Conservation (phyloP, 2,329 filamentous ascomycete genomes). For the Hymenoscyphus fraxineus region DNA sequence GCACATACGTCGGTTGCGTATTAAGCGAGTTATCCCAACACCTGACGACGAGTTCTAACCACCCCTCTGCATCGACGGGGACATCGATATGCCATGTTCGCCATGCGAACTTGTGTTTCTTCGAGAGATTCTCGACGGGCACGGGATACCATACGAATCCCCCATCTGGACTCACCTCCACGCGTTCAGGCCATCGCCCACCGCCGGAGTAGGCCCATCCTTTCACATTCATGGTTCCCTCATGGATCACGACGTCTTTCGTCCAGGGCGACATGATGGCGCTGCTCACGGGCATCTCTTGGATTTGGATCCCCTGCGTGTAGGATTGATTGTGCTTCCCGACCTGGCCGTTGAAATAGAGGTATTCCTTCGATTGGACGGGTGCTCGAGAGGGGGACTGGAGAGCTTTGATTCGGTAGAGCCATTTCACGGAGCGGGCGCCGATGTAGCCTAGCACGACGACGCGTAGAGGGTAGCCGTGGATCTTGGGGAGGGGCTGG, state of each 20-base stretch:
- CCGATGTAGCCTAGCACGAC: conserved; percentile 64
- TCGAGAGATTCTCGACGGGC: conserved; percentile 54
- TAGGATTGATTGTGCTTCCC: conserved; percentile 66
- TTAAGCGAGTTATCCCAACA: conserved; percentile 62
- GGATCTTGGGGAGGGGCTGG: conserved; percentile 56
- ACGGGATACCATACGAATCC: conserved; percentile 64
- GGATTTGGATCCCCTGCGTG: conserved; percentile 63
- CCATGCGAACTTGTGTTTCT: conserved; percentile 63
- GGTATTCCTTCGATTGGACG: conserved; percentile 62
- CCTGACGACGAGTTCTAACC: conserved; percentile 55
- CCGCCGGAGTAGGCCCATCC: conserved; percentile 69
- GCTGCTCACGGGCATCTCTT: conserved; percentile 47
- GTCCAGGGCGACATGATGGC: conserved; percentile 57
- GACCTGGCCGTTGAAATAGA: conserved; percentile 63
- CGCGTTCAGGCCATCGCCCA: conserved; percentile 61
- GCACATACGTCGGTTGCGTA: conserved; percentile 53
- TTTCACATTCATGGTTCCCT: conserved; percentile 39
- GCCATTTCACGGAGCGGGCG: conserved; percentile 66
- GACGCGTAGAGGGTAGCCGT: conserved; percentile 61
- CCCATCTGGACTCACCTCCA: conserved; percentile 62
- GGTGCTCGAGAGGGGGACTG: conserved; percentile 51
- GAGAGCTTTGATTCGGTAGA: conserved; percentile 61
- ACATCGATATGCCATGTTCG: conserved; percentile 60
- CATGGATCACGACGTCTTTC: conserved; percentile 27
- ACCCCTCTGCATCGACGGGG: conserved; percentile 59